Conservation (phyloP, 2,329 filamentous ascomycete species). For the Aspergillus candidus region DNA sequence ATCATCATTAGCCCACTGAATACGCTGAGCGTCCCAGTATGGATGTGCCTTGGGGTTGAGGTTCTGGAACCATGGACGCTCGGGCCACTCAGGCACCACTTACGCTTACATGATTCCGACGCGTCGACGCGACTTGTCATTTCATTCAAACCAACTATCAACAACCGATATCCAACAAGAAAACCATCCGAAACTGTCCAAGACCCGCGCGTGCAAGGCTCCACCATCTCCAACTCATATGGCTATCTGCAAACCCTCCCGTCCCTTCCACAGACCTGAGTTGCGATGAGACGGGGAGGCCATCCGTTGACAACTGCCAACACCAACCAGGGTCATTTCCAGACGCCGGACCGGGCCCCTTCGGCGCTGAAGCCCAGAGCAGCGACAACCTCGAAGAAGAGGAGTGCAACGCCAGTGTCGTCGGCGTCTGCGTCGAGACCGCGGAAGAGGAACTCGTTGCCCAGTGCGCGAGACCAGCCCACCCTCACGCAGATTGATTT, state of each 20-base stretch:
- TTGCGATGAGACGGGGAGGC: slow-evolving; percentile 26
- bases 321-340: slow-evolving; percentile 14
- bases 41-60: too few relatives aligned
- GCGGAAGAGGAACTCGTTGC: slow-evolving; percentile 14
- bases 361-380: slow-evolving; percentile 12
- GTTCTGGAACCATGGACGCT: too few relatives aligned
- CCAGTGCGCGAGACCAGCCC: slow-evolving; percentile 26
- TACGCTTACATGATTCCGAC: too few relatives aligned
- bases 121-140: too few relatives aligned
- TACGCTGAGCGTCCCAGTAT: too few relatives aligned
- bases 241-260: slow-evolving; percentile 4
- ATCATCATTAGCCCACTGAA: too few relatives aligned
- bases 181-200: too few relatives aligned
- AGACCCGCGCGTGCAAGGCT: too few relatives aligned
- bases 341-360: slow-evolving; percentile 16
- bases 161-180: not conserved
- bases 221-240: slow-evolving; percentile 6
- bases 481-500: slow-evolving; percentile 40
- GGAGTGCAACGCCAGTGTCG: slow-evolving; percentile 10
- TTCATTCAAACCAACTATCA: not conserved
- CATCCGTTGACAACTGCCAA: slow-evolving; percentile 11
- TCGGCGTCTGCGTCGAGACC: slow-evolving; percentile 15
- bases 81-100: too few relatives aligned
- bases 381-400: slow-evolving; percentile 9
- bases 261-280: slow-evolving; percentile 4